A percentile compares a stretch with the other conserved stretches of the same genome.
These are phyloP conservation scores for Lippia alba DNA, from an alignment of 305 asterid genomes.

Conservation along the genomic window DNA sequence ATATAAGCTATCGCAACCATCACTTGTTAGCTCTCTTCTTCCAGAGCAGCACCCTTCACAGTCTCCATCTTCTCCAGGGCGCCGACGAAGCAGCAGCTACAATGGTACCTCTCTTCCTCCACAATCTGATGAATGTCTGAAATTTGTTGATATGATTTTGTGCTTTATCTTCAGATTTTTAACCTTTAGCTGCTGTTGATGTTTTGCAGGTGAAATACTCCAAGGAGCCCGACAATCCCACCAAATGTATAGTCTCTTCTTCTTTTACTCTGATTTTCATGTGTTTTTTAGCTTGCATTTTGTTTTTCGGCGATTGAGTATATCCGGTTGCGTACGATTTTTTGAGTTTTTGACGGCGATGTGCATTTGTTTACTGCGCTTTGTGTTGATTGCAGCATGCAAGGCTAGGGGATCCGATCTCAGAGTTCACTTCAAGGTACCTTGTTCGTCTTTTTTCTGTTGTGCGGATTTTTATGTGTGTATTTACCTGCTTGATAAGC, in stretches of 20 bases:
- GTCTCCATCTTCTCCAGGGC: constrained; percentile 1
- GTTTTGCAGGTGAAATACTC: constrained; percentile 81
- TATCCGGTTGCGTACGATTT: not conserved
- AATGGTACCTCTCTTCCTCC: constrained; percentile 32
- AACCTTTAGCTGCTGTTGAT: constrained; percentile 8
- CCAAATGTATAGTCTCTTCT: constrained; percentile 55
- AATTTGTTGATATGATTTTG: not conserved
- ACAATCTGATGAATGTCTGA: not conserved
- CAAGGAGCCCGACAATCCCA: constrained; percentile 76
- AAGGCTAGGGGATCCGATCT: constrained; percentile 88
- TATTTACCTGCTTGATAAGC: not conserved
- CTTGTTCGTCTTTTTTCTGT: not conserved
- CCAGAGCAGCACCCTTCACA: not conserved
- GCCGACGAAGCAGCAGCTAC: constrained; percentile 30
- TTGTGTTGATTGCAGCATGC: constrained; percentile 64
- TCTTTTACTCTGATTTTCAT: not conserved
- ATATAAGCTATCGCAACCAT: not conserved
- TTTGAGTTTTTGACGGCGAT: not conserved
- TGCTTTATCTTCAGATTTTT: not conserved
- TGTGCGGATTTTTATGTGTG: not conserved
- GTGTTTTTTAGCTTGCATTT: too few species aligned
- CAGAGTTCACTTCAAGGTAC: constrained; percentile 89
- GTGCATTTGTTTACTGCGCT: not conserved
- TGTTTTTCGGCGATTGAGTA: not conserved
- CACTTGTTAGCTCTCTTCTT: not conserved